A percentile compares a stretch with the other conserved stretches of the same genome.
Evolutionary conservation across 2,329 filamentous ascomycete species (phyloP).

Genomic region (Thielaviopsis populi): DNA sequence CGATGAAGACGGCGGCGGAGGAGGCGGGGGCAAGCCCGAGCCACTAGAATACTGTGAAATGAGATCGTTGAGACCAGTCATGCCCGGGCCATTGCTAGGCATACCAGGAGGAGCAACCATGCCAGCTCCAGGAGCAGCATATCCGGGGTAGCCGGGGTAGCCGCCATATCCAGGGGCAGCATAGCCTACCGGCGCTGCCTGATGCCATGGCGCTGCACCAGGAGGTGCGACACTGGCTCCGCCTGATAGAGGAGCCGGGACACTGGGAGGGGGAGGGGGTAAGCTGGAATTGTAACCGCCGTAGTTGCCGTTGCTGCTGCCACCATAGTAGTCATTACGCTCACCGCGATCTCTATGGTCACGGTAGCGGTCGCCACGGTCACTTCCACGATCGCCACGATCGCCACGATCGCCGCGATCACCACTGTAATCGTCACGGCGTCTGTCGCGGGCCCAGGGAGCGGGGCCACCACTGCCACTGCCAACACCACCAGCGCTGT

Average conservation of each 20-base stretch:
- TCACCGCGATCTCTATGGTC: conserved; percentile 10
- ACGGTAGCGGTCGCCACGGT: conserved; percentile 19
- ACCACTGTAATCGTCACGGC: conserved; percentile 31
- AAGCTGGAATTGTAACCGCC: conserved; percentile 10
- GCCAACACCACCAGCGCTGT: conserved; percentile 30
- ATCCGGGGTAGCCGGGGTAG: conserved; percentile 34
- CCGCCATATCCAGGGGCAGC: conserved; percentile 42
- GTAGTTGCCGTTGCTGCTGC: conserved; percentile 21
- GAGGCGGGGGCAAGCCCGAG: conserved; percentile 38
- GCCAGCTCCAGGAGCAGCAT: conserved; percentile 37
- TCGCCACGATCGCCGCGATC: conserved; percentile 20
- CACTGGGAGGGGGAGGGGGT: conserved; percentile 17
- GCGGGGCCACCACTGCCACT: conserved; percentile 33
- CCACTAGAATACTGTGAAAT: conserved; percentile 50
- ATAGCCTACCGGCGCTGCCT: conserved; percentile 23
- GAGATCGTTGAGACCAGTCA: conserved; percentile 42
- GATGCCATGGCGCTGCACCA: conserved; percentile 43
- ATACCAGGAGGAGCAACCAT: conserved; percentile 41
- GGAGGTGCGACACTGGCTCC: conserved; percentile 21
- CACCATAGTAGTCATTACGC: conserved; percentile 20
- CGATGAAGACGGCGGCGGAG: conserved; percentile 39
- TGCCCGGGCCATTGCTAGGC: conserved; percentile 24
- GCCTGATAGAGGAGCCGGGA: conserved; percentile 24
- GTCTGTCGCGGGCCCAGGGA: conserved; percentile 48
- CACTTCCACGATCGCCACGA: conserved; percentile 8